phyloP scores from a whole-genome alignment of 2,329 filamentous ascomycete species.

The Trichoderma semiorbis region DNA sequence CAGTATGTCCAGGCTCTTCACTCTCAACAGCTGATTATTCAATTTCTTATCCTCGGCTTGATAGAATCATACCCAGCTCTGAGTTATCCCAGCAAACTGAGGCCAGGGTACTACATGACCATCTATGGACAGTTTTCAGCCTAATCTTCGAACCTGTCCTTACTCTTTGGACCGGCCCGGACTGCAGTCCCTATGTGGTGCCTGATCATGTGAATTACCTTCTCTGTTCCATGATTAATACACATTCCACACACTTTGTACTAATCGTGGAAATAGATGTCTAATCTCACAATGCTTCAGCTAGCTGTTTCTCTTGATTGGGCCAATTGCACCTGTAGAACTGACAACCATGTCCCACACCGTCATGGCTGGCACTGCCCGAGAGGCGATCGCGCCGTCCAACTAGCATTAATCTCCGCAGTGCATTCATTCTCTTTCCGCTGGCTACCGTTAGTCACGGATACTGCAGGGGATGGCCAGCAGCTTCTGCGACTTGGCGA shows the following conservation, averaged over 20 bases:
- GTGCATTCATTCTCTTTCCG: background rate
- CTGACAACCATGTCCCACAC: background rate
- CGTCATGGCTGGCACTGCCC: background rate
- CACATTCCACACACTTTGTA: too few species aligned
- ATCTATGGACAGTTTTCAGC: background rate
- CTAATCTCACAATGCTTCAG: background rate
- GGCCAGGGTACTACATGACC: background rate
- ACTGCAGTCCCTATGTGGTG: background rate
- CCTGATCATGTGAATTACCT: background rate
- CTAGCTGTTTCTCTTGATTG: background rate
- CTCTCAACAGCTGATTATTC: too few species aligned
- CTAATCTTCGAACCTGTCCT: background rate
- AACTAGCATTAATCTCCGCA: background rate
- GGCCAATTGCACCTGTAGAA: background rate
- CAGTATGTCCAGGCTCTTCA: background rate
- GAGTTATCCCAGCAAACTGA: background rate
- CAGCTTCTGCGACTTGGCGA: background rate
- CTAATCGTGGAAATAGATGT: background rate
- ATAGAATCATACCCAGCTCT: background rate
- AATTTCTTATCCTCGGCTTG: background rate
- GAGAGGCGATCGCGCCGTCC: background rate
- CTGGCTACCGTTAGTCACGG: background rate
- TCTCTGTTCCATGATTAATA: background rate
- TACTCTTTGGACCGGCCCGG: background rate
- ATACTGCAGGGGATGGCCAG: background rate